Evolutionary conservation across 2,329 filamentous ascomycete genomes (phyloP), one percentile per base, ranked within the genome.

Genomic region (Aspergillus bombycis): DNA sequence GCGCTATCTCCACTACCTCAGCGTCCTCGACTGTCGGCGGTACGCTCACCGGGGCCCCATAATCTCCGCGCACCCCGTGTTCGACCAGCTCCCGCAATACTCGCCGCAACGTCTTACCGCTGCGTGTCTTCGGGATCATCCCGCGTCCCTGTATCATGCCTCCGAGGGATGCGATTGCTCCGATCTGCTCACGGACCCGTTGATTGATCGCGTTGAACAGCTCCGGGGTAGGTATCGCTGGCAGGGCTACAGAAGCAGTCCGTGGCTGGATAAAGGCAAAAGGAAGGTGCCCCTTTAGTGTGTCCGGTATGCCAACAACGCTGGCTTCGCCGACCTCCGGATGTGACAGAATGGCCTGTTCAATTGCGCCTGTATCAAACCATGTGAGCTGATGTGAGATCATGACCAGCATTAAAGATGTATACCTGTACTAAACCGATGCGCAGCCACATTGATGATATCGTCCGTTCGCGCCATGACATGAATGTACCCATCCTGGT

Each of bases 361-460:
- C 94, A 75, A 97, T 95, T 38, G 90, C 86, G 57, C 93, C 92
- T 92, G 68, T 62, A 52, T 60, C 38, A 32, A 48, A n/a, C 26
- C 4, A 43, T 60, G 30, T 28, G 9, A 50, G 6, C 50, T 19
- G 3, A 19, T 52, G 43, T 58, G 60, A 54, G 11, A 45, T 58
- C 43, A 23, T n/a, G 23, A n/a, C 54, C 45, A 21, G 48, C 21
- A 57, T 60, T 16, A 52, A 58, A 45, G 26, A 50, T n/a, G 77
- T 84, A 71, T 82, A 91, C 91, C 92, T 12, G 93, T 97, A 67
- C 91, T 94, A 65, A 97, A 89, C 16, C 94, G 87, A 80, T 97
- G 94, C 6, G 94, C 93, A 46, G 93, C 94, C n/a, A 97, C 94
- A 74, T 97, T 97, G 74, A 97, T 93, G 64, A 97, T 90, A 76